A percentile compares a stretch with the other conserved stretches of the same genome.
Evolutionary conservation across 345 rosid genomes (phyloP).

Genomic region (Stellera chamaejasme): DNA sequence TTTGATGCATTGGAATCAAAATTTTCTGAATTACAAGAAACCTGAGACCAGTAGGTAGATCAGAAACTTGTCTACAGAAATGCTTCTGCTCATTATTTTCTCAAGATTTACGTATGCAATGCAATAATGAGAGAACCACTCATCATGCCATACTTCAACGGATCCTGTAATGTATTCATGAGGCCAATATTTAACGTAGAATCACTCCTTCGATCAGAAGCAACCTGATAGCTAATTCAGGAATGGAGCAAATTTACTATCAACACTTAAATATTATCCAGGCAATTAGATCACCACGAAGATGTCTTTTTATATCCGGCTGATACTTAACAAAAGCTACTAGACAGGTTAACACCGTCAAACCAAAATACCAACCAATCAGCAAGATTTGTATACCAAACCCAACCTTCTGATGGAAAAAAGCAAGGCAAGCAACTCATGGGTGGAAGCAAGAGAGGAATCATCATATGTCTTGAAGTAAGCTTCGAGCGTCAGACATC

Average conservation of each 20-base stretch:
- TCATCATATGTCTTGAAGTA: constrained; percentile 2
- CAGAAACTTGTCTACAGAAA: too few relatives aligned
- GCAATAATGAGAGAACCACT: too few relatives aligned
- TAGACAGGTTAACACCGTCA: constrained; percentile 2
- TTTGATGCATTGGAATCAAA: too few relatives aligned
- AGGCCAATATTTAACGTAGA: too few relatives aligned
- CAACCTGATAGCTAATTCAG: too few relatives aligned
- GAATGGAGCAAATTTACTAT: constrained; percentile 5
- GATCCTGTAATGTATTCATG: too few relatives aligned
- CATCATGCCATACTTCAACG: too few relatives aligned
- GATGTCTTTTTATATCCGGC: constrained; percentile 2
- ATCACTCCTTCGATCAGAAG: too few relatives aligned
- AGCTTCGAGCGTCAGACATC: neutral
- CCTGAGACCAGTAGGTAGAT: too few relatives aligned
- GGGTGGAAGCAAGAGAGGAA: neutral
- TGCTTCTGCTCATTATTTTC: too few relatives aligned
- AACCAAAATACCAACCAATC: constrained; percentile 4
- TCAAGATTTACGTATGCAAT: too few relatives aligned
- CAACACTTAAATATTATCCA: constrained; percentile 7
- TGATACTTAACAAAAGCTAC: constrained; percentile 2
- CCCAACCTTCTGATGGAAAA: neutral
- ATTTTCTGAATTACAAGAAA: too few relatives aligned
- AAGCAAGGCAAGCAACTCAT: constrained; percentile 8
- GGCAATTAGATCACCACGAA: neutral
- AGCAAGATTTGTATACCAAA: constrained; percentile 12